Conservation (phyloP, 306 rosid species). For the Carpinus viminea region DNA sequence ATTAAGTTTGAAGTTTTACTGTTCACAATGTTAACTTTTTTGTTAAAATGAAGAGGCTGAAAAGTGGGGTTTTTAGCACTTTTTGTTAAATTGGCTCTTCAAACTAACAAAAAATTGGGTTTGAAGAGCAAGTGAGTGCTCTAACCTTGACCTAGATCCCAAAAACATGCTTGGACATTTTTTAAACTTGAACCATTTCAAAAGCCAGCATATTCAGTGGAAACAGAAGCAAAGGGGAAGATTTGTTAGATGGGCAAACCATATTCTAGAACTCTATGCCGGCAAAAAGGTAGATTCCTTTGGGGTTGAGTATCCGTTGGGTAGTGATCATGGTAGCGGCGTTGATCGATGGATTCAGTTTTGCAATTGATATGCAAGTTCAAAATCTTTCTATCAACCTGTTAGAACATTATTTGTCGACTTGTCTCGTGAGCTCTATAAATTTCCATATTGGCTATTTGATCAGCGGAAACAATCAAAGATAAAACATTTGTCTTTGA, state of each 20-base stretch:
- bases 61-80: no score
- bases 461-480: background rate
- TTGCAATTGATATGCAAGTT: no score
- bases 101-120: no score
- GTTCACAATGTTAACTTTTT: no score
- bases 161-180: background rate
- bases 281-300: background rate
- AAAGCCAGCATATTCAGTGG: background rate
- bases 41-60: no score
- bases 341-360: background rate
- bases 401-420: background rate
- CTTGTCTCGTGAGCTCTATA: background rate
- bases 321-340: background rate
- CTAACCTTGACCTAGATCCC: background rate
- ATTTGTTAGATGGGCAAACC: background rate
- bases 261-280: background rate
- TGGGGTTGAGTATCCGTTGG: background rate
- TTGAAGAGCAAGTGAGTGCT: no score
- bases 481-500: background rate
- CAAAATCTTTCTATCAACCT: background rate
- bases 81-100: no score
- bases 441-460: background rate
- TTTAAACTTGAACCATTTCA: background rate
- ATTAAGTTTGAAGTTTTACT: no score
- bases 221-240: background rate